Evolutionary conservation across 2,329 filamentous ascomycete species (phyloP).

Genomic region (Trichoderma arundinaceum): DNA sequence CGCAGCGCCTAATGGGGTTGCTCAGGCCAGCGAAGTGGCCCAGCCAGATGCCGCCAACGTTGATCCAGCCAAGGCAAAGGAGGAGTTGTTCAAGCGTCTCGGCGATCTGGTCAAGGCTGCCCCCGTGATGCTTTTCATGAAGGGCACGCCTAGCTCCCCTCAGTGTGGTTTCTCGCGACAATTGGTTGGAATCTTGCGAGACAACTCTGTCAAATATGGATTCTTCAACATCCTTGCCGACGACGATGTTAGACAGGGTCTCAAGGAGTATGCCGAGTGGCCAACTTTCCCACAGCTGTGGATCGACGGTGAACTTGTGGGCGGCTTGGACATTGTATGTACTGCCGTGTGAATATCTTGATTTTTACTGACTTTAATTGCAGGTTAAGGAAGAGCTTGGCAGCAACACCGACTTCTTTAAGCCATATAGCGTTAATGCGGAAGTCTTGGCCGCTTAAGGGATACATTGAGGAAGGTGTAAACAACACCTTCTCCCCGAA

Average conservation of each 20-base stretch:
- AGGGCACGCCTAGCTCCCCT: constrained; percentile 85
- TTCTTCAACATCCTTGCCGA: constrained; percentile 99
- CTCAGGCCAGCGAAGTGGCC: constrained; percentile 46
- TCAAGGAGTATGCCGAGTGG: constrained; percentile 99
- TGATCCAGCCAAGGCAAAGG: constrained; percentile 69
- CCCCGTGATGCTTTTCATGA: constrained; percentile 99
- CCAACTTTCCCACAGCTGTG: constrained; percentile 96
- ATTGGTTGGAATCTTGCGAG: constrained; percentile 82
- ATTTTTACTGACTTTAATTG: constrained; percentile 35
- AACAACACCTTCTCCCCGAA: not conserved
- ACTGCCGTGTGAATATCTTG: not conserved
- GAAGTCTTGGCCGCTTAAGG: constrained; percentile 48
- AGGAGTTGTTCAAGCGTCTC: constrained; percentile 83
- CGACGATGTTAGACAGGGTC: constrained; percentile 92
- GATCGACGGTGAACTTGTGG: constrained; percentile 87
- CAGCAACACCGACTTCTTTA: constrained; percentile 81
- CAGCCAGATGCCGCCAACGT: constrained; percentile 51
- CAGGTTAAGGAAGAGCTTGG: constrained; percentile 94
- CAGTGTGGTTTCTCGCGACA: constrained; percentile 95
- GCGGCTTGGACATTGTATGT: constrained; percentile 93
- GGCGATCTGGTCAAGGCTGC: constrained; percentile 89
- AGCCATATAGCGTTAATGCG: constrained; percentile 67
- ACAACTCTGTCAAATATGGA: constrained; percentile 91
- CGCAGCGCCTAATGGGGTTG: constrained; percentile 45
- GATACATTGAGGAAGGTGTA: not conserved